A percentile compares a stretch with the other conserved stretches of the same genome.
These are phyloP conservation scores for Amphichorda felina DNA, from an alignment of 2,329 filamentous ascomycete species.

Conservation along the genomic window DNA sequence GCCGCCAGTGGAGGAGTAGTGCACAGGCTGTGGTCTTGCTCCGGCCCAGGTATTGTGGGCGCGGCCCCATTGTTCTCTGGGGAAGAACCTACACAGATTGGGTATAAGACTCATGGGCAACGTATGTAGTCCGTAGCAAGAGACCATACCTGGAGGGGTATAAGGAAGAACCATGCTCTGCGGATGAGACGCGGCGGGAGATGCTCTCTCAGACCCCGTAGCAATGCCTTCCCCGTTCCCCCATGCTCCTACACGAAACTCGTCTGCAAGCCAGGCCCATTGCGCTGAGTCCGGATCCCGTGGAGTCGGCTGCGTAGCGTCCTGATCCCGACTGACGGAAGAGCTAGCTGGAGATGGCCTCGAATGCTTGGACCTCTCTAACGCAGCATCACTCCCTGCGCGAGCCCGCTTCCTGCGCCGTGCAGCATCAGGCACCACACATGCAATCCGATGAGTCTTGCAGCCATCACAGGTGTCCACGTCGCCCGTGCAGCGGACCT, in stretches of 20 bases:
- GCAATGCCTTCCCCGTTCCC: too few species aligned
- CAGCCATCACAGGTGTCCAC: not conserved
- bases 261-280: not conserved
- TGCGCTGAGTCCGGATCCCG: not conserved
- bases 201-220: too few species aligned
- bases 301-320: not conserved
- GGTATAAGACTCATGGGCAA: too few species aligned
- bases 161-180: too few species aligned
- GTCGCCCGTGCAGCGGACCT: slow-evolving; percentile 1
- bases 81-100: not conserved
- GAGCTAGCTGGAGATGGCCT: not conserved
- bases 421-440: not conserved
- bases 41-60: not conserved
- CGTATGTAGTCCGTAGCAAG: too few species aligned
- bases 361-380: not conserved
- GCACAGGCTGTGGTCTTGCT: too few species aligned
- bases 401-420: not conserved
- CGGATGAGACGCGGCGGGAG: not conserved
- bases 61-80: not conserved
- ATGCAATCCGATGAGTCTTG: not conserved
- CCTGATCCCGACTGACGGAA: not conserved
- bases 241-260: too few species aligned
- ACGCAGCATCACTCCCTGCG: not conserved
- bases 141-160: too few species aligned
- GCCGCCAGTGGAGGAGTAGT: too few species aligned